Base-by-base conservation (phyloP, 2,329 filamentous ascomycete genomes). In the Xylariaceae sp. region DNA sequence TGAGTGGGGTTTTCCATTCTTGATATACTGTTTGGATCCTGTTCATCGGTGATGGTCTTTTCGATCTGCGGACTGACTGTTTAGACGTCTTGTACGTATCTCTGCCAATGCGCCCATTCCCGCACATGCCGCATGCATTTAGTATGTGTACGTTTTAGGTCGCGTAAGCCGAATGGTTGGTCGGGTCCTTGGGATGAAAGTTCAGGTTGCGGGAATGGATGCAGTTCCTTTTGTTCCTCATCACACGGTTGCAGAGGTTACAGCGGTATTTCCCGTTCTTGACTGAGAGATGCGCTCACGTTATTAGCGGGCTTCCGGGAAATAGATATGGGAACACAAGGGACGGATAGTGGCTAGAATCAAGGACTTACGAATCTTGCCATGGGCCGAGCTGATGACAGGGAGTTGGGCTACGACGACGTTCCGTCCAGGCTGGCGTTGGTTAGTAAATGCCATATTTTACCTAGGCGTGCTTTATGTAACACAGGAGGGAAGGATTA, bases 261-360 rank as follows among this genome's bases (percentile, higher is more conserved):
- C 53, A 55, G 32, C 53, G 41, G 16, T 36, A 55, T 29, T 44
- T 55, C 3, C 48, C 53, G 16, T 34, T 42, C 10, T 29, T 53
- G 26, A 53, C 54, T 56, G 15, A 47, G 44, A 44, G 18, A 4
- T 15, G 26, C n/a, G 16, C 2, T 8, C 12, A 8, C 2, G 46
- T 49, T 43, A 49, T 16, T 22, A 2, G 22, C 15, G 5, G 9
- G 9, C 22, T 10, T 5, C 6, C 2, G 19, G 30, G 18, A 13
- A 36, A 16, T 26, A 29, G 21, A 18, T 43, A 26, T 40, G 21
- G 21, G 40, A 42, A 26, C 19, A 43, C 9, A 39, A 4, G 13
- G 32, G 13, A 9, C 21, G 5, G 22, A 3, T 2, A 16, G 12
- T 2, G 13, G 39, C 12, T 34, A 9, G 26, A 15, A 34, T 12